These are phyloP conservation scores for Paracamarosporium sp. DNA, from an alignment of 2,329 filamentous ascomycete genomes.

Conservation along the genomic window DNA sequence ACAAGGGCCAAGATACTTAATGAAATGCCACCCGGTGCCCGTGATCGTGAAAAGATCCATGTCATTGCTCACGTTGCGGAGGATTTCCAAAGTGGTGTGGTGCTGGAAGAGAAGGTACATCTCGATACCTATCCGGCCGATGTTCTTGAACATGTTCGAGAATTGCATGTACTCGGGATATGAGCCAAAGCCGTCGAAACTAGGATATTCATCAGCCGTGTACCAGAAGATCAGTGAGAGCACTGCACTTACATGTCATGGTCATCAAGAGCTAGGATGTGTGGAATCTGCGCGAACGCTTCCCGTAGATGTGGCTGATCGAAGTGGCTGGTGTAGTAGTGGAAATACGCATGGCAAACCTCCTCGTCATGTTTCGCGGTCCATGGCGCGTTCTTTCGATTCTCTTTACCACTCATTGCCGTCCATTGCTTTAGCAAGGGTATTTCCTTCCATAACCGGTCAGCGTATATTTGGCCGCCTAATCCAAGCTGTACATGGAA, in stretches of 20 bases:
- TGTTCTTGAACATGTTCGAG: conserved; percentile 97
- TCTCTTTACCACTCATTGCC: conserved; percentile 89
- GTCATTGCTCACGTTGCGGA: conserved; percentile 87
- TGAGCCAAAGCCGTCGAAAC: conserved; percentile 95
- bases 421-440: conserved; percentile 95
- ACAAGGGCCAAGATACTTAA: conserved; percentile 93
- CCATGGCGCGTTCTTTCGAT: conserved; percentile 88
- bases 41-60: conserved; percentile 95
- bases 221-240: too few species aligned
- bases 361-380: conserved; percentile 95
- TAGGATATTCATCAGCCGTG: conserved; percentile 45
- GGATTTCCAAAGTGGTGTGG: conserved; percentile 91
- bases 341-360: conserved; percentile 94
- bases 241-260: conserved; percentile 85
- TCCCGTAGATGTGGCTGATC: conserved; percentile 94
- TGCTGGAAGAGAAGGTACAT: conserved; percentile 99
- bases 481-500: conserved; percentile 94
- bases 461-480: conserved; percentile 94
- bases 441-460: conserved; percentile 95
- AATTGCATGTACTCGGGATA: conserved; percentile 99
- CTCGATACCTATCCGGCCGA: conserved; percentile 91
- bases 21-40: conserved; percentile 97
- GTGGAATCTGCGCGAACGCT: conserved; percentile 96
- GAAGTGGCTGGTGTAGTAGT: conserved; percentile 98
- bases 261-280: conserved; percentile 90